Percentiles rank a stretch among this genome's conserved stretches.
phyloP scores from a whole-genome alignment of 169 alveolate genomes.

The Plasmodium sp. region DNA sequence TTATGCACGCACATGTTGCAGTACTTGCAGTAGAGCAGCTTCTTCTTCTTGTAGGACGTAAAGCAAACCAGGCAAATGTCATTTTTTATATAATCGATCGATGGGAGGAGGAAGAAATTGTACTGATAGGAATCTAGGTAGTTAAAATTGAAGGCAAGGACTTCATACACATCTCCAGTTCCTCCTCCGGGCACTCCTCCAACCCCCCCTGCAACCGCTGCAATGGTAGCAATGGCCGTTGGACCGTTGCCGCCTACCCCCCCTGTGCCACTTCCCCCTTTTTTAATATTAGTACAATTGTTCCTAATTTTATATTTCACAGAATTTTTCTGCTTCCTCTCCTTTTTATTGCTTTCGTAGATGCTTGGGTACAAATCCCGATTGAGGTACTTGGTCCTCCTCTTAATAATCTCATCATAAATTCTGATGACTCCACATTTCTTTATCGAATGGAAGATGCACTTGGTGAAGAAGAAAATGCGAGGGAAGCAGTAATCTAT shows the following conservation, averaged over 20 bases:
- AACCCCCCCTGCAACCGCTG: not conserved
- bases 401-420: constrained; percentile 37
- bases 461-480: constrained; percentile 37
- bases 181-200: not conserved
- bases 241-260: not conserved
- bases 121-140: constrained; percentile 49
- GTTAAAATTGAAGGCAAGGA: constrained; percentile 47
- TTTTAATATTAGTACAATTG: constrained; percentile 13
- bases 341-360: constrained; percentile 68
- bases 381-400: constrained; percentile 63
- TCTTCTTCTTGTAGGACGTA: constrained; percentile 35
- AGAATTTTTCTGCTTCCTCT: constrained; percentile 53
- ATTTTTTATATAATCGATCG: constrained; percentile 47
- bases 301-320: constrained; percentile 25
- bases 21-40: constrained; percentile 41
- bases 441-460: constrained; percentile 51
- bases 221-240: not conserved
- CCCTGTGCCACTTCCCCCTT: not conserved
- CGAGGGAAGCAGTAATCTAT: constrained; percentile 70
- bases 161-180: constrained; percentile 21
- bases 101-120: constrained; percentile 44
- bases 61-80: constrained; percentile 56
- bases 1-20: constrained; percentile 68
- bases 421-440: constrained; percentile 40
- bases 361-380: constrained; percentile 71